Evolutionary conservation across 2,329 filamentous ascomycete species (phyloP).

Genomic region (Thermomyces lanuginosus): DNA sequence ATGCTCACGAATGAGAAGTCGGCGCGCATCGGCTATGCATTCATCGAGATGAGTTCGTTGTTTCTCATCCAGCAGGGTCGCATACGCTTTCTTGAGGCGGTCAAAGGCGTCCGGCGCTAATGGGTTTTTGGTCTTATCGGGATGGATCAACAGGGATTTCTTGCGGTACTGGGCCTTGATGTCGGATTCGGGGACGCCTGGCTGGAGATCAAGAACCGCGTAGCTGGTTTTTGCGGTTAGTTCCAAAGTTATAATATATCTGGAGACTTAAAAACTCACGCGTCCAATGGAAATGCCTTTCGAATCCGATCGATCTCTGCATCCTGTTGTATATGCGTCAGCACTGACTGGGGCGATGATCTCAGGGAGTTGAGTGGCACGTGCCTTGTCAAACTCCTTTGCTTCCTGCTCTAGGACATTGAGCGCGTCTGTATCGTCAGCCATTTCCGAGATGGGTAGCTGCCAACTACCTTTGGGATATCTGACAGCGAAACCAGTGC

Average conservation of each 20-base stretch:
- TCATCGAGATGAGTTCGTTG: slow-evolving; percentile 75
- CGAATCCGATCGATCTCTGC: slow-evolving; percentile 90
- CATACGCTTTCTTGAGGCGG: slow-evolving; percentile 86
- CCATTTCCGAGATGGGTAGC: slow-evolving; percentile 27
- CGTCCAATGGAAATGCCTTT: slow-evolving; percentile 68
- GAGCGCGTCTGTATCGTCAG: slow-evolving; percentile 55
- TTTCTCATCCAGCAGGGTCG: slow-evolving; percentile 85
- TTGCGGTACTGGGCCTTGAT: slow-evolving; percentile 91
- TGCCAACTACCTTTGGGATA: too few species aligned
- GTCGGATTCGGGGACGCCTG: slow-evolving; percentile 85
- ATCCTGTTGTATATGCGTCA: slow-evolving; percentile 42
- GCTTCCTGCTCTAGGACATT: slow-evolving; percentile 68
- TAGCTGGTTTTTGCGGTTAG: slow-evolving; percentile 40
- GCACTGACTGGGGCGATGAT: slow-evolving; percentile 4
- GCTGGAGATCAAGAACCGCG: slow-evolving; percentile 86
- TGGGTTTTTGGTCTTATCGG: slow-evolving; percentile 89
- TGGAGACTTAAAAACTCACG: slow-evolving; percentile 30
- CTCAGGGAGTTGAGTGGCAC: slow-evolving; percentile 1
- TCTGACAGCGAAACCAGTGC: too few species aligned
- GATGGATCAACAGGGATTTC: slow-evolving; percentile 97
- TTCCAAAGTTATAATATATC: not conserved
- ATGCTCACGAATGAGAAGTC: slow-evolving; percentile 83
- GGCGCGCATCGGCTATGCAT: slow-evolving; percentile 86
- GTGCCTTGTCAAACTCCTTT: slow-evolving; percentile 79
- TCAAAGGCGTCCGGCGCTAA: slow-evolving; percentile 90